Percentiles rank a stretch among this genome's conserved stretches.
phyloP scores from a whole-genome alignment of 257 asterid species.

The Gentiana dahurica region DNA sequence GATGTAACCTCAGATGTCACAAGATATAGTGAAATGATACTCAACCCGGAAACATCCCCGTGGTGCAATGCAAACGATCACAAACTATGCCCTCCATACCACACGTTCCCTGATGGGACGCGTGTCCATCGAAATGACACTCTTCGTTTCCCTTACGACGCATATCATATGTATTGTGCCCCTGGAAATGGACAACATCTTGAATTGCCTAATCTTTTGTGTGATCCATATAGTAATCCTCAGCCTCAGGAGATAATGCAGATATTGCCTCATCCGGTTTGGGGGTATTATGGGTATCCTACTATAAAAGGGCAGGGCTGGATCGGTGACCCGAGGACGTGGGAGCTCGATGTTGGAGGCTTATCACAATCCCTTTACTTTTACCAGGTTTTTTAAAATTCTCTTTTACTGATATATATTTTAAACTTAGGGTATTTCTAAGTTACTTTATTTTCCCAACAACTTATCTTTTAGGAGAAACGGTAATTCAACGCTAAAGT shows the following conservation, averaged over 20 bases:
- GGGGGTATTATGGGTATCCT: constrained; percentile 80
- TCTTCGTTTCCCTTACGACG: constrained; percentile 46
- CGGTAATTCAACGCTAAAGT: too few species aligned
- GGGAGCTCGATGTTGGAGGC: constrained; percentile 70
- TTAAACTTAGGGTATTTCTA: not conserved
- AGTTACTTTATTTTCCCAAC: too few species aligned
- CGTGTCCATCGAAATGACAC: constrained; percentile 41
- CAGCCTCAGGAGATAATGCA: constrained; percentile 85
- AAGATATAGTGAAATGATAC: constrained; percentile 74
- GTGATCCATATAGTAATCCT: constrained; percentile 80
- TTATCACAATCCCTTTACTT: constrained; percentile 47
- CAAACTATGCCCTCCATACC: constrained; percentile 61
- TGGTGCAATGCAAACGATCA: constrained; percentile 42
- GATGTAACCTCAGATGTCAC: constrained; percentile 72
- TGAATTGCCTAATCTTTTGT: constrained; percentile 38
- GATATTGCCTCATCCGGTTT: constrained; percentile 70
- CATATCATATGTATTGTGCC: constrained; percentile 62
- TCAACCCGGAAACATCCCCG: constrained; percentile 51
- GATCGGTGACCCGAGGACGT: constrained; percentile 61
- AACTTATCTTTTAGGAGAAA: too few species aligned
- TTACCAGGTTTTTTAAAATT: constrained; percentile 33
- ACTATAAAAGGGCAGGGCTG: constrained; percentile 61
- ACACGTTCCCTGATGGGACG: constrained; percentile 58
- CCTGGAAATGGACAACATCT: constrained; percentile 46
- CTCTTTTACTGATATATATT: not conserved